Conservation (phyloP, 2,329 filamentous ascomycete species). For the Talaromyces atroroseus region DNA sequence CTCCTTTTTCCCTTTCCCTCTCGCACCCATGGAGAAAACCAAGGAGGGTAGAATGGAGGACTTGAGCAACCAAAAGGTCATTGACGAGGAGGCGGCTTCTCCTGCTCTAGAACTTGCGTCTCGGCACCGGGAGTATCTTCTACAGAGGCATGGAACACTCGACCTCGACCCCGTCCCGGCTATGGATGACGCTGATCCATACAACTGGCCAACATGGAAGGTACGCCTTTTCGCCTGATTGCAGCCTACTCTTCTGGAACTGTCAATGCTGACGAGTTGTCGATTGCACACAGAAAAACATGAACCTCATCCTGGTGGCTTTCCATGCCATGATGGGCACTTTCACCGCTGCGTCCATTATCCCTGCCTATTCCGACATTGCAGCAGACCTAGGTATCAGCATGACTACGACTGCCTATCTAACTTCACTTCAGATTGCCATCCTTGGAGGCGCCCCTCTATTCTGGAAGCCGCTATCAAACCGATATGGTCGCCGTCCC, state of each 20-base stretch:
- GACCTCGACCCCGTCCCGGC: slow-evolving; percentile 51
- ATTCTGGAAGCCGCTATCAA: slow-evolving; percentile 53
- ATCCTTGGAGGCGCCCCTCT: slow-evolving; percentile 51
- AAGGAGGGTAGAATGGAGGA: neutral
- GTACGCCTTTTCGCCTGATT: slow-evolving; percentile 26
- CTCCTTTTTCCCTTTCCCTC: neutral
- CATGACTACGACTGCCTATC: slow-evolving; percentile 48
- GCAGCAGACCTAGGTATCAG: slow-evolving; percentile 46
- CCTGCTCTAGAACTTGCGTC: slow-evolving; percentile 5
- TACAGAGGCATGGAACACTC: slow-evolving; percentile 49
- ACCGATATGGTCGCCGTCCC: slow-evolving; percentile 50
- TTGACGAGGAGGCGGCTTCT: neutral
- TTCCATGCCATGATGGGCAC: slow-evolving; percentile 55
- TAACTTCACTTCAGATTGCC: slow-evolving; percentile 53
- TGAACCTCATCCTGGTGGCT: slow-evolving; percentile 50
- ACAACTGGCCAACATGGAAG: slow-evolving; percentile 52
- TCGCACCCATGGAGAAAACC: neutral
- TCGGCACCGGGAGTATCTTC: slow-evolving; percentile 44
- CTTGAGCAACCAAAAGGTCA: neutral
- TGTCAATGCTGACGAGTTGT: no score
- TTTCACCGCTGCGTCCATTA: slow-evolving; percentile 51
- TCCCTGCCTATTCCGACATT: slow-evolving; percentile 51
- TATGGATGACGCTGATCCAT: slow-evolving; percentile 48
- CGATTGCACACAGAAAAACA: slow-evolving; percentile 42
- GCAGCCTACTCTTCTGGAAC: no score